Evolutionary conservation across 1,139 yeast species (phyloP), one percentile per base, ranked within the genome.

Genomic region (Saccharomyces pastorianus): DNA sequence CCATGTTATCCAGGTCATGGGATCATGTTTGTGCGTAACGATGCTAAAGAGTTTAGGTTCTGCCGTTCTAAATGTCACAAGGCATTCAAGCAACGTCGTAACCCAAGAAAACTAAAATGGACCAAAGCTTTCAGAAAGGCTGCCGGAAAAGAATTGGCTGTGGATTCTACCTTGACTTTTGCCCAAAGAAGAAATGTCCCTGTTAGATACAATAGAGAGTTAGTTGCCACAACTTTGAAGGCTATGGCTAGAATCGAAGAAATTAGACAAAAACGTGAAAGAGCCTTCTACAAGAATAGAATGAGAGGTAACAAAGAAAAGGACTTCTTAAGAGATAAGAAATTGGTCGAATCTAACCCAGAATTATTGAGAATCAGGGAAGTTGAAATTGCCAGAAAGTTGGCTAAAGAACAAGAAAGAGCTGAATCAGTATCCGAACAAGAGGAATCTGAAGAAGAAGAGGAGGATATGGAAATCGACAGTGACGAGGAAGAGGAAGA

Each of bases 51-150:
- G 74, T 93, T 93, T 71, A 81, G 96, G 67, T 93, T 93, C 77
- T 93, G 99, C 72, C 89, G 98, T 72, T 90, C 98, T 61, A 93
- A 95, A 73, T 93, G 99, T 76, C 99, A 93, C 76, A 89, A 90
- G 71, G 87, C 93, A 56, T 93, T 93, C 84, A 93, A 93, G 74
- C 95, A 90, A 78, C 91, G 96, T 79, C 86, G 99, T 75, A 93
- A 93, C 77, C 99, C 99, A 65, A 86, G 99, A 77, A 93, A 93
- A 75, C 84, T 91, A 73, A 86, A 82, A 76, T 93, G 99, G 99
- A 93, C 99, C 57, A 93, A 95, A 74, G 98, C 99, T 1, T 93
- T 95, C 81, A 85, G 99, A 77, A 93, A 93, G 74, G 96, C 98
- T 58, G 98, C 98, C 52, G 99, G 99, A 67, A 93, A 93, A 73